phyloP scores from a whole-genome alignment of 1,284 basidiomycete species.

The Ustilago xerochloae region DNA sequence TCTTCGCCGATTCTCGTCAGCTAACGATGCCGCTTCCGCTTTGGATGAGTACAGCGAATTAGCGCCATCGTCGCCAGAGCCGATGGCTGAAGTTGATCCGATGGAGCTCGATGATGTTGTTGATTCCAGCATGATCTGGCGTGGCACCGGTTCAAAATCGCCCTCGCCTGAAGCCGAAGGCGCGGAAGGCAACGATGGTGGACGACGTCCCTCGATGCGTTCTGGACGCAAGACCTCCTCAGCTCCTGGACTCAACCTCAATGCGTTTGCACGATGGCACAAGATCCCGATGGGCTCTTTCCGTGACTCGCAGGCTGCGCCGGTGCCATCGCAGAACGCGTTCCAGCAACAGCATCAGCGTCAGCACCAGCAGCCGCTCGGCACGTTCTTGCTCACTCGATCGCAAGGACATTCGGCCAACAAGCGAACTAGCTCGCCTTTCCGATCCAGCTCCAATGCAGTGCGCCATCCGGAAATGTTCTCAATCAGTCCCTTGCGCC shows the following conservation, averaged over 20 bases:
- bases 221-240: slow-evolving; percentile 23
- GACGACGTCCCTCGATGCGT: slow-evolving; percentile 25
- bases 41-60: slow-evolving; percentile 52
- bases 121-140: slow-evolving; percentile 60
- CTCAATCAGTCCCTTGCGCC: slow-evolving; percentile 42
- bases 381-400: slow-evolving; percentile 58
- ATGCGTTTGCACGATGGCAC: slow-evolving; percentile 64
- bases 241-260: slow-evolving; percentile 51
- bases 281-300: slow-evolving; percentile 66
- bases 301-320: slow-evolving; percentile 56
- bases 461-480: slow-evolving; percentile 43
- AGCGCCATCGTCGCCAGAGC: slow-evolving; percentile 55
- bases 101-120: slow-evolving; percentile 67
- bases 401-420: slow-evolving; percentile 31
- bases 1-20: slow-evolving; percentile 49
- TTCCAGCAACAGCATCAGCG: slow-evolving; percentile 36
- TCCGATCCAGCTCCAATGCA: slow-evolving; percentile 48
- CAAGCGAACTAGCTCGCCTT: slow-evolving; percentile 54
- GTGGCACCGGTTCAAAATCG: slow-evolving; percentile 47
- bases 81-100: slow-evolving; percentile 34
- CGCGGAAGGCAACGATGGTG: slow-evolving; percentile 13
- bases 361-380: slow-evolving; percentile 39
- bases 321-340: slow-evolving; percentile 26
- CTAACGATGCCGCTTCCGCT: slow-evolving; percentile 41
- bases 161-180: slow-evolving; percentile 37